These are phyloP conservation scores for Phaeolepiota aurea DNA, from an alignment of 768 basidiomycete species.

Conservation along the genomic window DNA sequence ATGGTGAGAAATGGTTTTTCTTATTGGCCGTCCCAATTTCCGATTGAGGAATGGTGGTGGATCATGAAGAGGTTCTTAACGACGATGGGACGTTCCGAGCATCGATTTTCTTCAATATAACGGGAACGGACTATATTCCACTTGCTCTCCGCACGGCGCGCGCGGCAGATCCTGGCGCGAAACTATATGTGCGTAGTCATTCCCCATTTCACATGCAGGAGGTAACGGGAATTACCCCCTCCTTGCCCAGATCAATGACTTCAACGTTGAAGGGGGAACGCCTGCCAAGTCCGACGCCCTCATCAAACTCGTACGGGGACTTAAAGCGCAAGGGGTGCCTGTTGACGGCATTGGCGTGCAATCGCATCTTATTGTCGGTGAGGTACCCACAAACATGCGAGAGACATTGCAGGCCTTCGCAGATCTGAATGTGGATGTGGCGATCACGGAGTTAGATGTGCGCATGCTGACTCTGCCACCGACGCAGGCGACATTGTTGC, in stretches of 20 bases:
- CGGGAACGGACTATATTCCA: constrained; percentile 27
- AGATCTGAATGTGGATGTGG: constrained; percentile 55
- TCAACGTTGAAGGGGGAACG: constrained; percentile 17
- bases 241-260: constrained; percentile 18
- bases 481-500: constrained; percentile 35
- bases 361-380: constrained; percentile 50
- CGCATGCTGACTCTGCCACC: constrained; percentile 46
- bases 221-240: neutral
- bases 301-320: too few relatives aligned
- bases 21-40: too few relatives aligned
- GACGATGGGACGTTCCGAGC: constrained; percentile 39
- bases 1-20: too few relatives aligned
- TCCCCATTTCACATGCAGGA: too few relatives aligned
- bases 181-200: constrained; percentile 1
- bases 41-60: neutral
- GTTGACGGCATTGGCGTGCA: constrained; percentile 58
- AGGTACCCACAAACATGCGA: constrained; percentile 39
- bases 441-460: constrained; percentile 63
- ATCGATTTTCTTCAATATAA: constrained; percentile 33
- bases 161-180: constrained; percentile 29
- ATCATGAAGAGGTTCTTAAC: constrained; percentile 30
- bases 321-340: constrained; percentile 38
- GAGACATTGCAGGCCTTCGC: constrained; percentile 43
- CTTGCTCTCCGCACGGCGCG: constrained; percentile 35
- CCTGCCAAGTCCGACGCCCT: constrained; percentile 35